Evolutionary conservation across 306 rosid species (phyloP).

Genomic region (Cicer yamashitae): DNA sequence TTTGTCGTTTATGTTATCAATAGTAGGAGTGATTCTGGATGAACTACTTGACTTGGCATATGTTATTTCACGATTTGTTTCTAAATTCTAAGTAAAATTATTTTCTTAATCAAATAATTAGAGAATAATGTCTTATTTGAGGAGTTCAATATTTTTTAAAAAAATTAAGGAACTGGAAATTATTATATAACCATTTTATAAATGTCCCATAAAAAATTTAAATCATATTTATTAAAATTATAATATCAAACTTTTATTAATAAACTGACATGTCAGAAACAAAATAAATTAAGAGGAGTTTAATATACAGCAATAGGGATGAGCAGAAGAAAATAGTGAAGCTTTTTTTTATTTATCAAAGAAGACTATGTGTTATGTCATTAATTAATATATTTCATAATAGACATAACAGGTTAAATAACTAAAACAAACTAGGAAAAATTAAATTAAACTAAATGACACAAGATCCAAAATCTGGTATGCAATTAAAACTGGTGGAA

Average conservation of each 20-base stretch:
- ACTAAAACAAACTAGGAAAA: neutral
- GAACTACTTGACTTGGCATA: no score
- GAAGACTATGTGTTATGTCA: slow-evolving; percentile 32
- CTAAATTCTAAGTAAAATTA: slow-evolving; percentile 6
- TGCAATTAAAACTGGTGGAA: slow-evolving; percentile 53
- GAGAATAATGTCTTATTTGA: slow-evolving; percentile 30
- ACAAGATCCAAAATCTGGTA: slow-evolving; percentile 78
- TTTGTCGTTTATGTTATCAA: slow-evolving; percentile 37
- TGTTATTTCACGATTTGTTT: neutral
- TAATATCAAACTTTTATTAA: no score
- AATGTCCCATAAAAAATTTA: no score
- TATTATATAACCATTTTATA: no score
- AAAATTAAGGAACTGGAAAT: no score
- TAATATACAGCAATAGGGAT: slow-evolving; percentile 31
- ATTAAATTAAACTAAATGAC: slow-evolving; percentile 54
- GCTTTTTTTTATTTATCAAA: slow-evolving; percentile 33
- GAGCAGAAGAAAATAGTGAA: slow-evolving; percentile 38
- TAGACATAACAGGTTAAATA: slow-evolving; percentile 24
- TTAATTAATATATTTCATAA: slow-evolving; percentile 40
- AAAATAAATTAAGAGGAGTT: slow-evolving; percentile 10
- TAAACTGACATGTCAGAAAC: no score
- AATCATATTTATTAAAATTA: no score
- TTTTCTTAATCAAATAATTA: slow-evolving; percentile 34
- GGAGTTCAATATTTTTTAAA: no score
- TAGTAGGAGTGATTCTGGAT: neutral